Evolutionary conservation across 108 stramenopile species (phyloP).

Genomic region (Cyclotella kingstonii): DNA sequence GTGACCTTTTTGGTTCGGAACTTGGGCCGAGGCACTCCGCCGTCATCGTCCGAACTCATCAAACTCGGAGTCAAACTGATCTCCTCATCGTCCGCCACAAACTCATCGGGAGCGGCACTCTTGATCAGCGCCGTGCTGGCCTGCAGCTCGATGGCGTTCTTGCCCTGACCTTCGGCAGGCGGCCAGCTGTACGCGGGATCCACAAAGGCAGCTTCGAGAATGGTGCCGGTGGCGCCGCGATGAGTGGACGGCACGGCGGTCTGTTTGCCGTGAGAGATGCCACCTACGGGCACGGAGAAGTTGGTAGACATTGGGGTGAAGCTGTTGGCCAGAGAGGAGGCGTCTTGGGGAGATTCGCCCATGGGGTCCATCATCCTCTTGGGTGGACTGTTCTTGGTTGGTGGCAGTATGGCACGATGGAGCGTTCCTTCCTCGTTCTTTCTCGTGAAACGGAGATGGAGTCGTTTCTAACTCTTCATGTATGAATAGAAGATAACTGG

Average conservation of each 20-base stretch:
- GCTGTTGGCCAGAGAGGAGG: constrained; percentile 19
- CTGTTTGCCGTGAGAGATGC: constrained; percentile 12
- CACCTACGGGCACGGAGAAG: constrained; percentile 1
- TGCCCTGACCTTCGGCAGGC: constrained; percentile 64
- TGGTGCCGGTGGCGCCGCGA: constrained; percentile 47
- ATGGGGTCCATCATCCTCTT: background rate
- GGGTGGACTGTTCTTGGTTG: background rate
- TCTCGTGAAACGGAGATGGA: background rate
- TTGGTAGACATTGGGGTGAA: constrained; percentile 4
- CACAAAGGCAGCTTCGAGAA: constrained; percentile 85
- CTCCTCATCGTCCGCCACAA: constrained; percentile 29
- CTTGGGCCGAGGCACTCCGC: background rate
- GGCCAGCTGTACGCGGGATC: constrained; percentile 84
- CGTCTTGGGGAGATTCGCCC: constrained; percentile 41
- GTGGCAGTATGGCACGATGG: too few species aligned
- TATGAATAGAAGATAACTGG: too few species aligned
- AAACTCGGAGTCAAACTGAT: constrained; percentile 18
- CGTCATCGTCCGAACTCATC: constrained; percentile 27
- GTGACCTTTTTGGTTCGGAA: constrained; percentile 19
- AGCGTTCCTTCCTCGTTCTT: too few species aligned
- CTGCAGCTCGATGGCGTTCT: constrained; percentile 79
- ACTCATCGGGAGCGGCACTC: constrained; percentile 30
- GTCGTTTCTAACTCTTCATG: background rate
- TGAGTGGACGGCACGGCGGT: constrained; percentile 14
- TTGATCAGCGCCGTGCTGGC: constrained; percentile 54